These are phyloP conservation scores for Hypoxylon rubiginosum DNA, from an alignment of 2,329 filamentous ascomycete genomes.

Conservation along the genomic window DNA sequence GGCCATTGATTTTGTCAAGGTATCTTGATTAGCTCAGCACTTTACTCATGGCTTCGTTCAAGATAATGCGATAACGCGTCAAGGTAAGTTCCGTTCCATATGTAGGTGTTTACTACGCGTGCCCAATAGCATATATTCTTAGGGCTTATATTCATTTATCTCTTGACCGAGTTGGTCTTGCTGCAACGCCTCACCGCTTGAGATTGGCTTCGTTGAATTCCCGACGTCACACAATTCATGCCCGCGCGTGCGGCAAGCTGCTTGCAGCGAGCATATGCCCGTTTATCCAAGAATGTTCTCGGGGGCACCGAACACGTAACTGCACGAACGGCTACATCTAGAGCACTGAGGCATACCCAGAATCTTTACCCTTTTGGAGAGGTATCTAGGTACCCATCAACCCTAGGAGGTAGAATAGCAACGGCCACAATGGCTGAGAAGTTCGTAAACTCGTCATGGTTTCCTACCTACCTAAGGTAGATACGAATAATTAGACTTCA, in stretches of 20 bases:
- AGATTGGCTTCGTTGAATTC: neutral
- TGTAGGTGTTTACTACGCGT: neutral
- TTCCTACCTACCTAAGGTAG: neutral
- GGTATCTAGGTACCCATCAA: neutral
- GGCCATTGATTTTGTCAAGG: neutral
- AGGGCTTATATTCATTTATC: neutral
- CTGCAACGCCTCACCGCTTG: neutral
- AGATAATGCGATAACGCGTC: slow-evolving; percentile 5
- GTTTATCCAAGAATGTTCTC: neutral
- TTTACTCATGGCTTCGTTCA: neutral
- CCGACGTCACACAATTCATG: slow-evolving; percentile 11
- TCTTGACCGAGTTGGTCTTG: neutral
- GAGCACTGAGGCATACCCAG: neutral
- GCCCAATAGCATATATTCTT: neutral
- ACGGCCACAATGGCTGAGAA: neutral
- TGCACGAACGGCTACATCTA: neutral
- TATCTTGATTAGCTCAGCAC: neutral
- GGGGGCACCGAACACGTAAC: neutral
- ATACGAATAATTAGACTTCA: neutral
- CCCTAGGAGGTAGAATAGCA: neutral
- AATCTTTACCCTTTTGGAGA: neutral
- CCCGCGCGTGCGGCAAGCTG: neutral
- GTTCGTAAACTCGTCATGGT: neutral
- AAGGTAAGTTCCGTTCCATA: slow-evolving; percentile 5
- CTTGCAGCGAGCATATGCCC: neutral